A percentile compares a stretch with the other conserved stretches of the same genome.
Conservation (phyloP, 2,329 filamentous ascomycete species). For the Colletotrichum caudatum region DNA sequence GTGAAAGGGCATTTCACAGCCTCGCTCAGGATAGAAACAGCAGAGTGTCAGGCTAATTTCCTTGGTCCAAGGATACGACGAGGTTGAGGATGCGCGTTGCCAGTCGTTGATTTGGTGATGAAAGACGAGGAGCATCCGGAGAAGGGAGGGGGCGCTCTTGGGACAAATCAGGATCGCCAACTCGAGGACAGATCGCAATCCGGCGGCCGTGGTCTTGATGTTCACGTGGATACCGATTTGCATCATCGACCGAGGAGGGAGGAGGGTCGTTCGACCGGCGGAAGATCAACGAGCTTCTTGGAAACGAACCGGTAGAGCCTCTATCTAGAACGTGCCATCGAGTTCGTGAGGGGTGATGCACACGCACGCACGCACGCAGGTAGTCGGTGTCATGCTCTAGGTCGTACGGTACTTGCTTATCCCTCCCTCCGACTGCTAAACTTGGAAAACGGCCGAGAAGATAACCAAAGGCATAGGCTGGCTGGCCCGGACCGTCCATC, state of each 20-base stretch:
- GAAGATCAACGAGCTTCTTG: conserved; percentile 19
- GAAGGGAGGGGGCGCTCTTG: neutral
- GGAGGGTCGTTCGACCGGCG: conserved; percentile 11
- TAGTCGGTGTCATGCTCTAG: neutral
- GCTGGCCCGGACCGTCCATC: neutral
- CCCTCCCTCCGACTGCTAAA: neutral
- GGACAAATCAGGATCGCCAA: conserved; percentile 18
- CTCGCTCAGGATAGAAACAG: conserved; percentile 38
- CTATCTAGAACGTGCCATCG: conserved; percentile 18
- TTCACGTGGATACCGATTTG: conserved; percentile 32
- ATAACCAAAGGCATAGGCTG: neutral
- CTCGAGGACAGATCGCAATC: conserved; percentile 27
- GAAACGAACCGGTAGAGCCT: conserved; percentile 35
- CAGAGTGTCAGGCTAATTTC: neutral
- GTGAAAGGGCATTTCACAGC: conserved; percentile 22
- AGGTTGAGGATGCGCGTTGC: too few relatives aligned
- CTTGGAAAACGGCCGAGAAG: conserved; percentile 7
- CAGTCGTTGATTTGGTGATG: conserved; percentile 10
- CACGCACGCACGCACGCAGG: neutral
- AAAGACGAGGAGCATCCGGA: conserved; percentile 6
- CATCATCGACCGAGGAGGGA: conserved; percentile 19
- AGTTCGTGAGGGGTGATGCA: too few relatives aligned
- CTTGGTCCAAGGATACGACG: neutral
- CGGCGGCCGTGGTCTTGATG: conserved; percentile 21
- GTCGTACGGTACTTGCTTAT: neutral